These are phyloP conservation scores for Xylariales sp. DNA, from an alignment of 2,329 filamentous ascomycete species.

Conservation along the genomic window DNA sequence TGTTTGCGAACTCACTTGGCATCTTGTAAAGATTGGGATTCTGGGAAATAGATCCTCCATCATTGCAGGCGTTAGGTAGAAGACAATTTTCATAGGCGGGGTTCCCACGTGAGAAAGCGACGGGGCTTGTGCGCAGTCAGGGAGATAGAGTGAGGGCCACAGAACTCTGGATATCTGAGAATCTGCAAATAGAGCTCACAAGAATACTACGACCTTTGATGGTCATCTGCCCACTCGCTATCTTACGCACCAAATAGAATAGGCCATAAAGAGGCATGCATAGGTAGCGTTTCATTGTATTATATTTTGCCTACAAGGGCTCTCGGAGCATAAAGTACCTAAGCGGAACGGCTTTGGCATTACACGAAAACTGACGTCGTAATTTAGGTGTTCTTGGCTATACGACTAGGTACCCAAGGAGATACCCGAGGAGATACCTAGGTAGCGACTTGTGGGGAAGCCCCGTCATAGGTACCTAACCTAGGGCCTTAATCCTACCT, in stretches of 20 bases:
- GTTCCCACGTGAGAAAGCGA: constrained; percentile 28
- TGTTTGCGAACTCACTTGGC: constrained; percentile 45
- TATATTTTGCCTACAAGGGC: background rate
- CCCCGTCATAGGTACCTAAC: too few relatives aligned
- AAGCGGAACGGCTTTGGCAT: too few relatives aligned
- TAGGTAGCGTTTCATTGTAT: background rate
- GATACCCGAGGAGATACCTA: too few relatives aligned
- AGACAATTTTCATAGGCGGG: constrained; percentile 33
- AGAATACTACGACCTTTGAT: constrained; percentile 16
- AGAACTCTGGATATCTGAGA: constrained; percentile 21
- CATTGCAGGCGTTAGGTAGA: constrained; percentile 47
- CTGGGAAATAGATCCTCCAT: constrained; percentile 47
- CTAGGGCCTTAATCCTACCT: too few relatives aligned
- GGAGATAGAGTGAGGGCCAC: constrained; percentile 17
- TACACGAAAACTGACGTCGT: background rate
- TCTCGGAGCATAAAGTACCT: background rate
- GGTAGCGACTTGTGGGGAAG: too few relatives aligned
- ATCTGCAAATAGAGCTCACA: constrained; percentile 35
- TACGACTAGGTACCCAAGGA: too few relatives aligned
- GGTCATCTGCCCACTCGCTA: background rate
- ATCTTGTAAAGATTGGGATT: constrained; percentile 45
- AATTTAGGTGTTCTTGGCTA: too few relatives aligned
- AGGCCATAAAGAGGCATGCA: background rate
- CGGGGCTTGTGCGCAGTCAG: constrained; percentile 21
- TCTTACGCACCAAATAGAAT: too few relatives aligned